Evolutionary conservation across 192 early-diverging fungal genomes (phyloP), one percentile per base, ranked within the genome.

Genomic region (Umbelopsis ramanniana): DNA sequence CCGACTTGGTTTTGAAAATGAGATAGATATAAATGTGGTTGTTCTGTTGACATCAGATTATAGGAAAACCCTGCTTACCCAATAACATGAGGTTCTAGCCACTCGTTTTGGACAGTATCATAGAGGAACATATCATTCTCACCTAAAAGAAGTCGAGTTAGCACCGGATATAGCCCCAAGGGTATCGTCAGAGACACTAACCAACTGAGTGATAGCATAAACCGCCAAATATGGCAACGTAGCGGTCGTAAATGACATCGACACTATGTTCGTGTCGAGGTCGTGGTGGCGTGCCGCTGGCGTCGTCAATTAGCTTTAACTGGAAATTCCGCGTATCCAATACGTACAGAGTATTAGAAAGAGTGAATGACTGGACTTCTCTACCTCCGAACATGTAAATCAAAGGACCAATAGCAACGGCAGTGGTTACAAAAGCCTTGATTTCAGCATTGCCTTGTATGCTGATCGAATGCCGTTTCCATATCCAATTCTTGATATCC

Each of bases 51-150:
- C 47, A 48, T 10, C 6, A 50, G 3, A 40, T 48, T 37, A 52
- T 23, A 46, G 4, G 2, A 6, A 12, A 7, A 15, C 57, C 12
- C 15, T n/a, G 21, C 17, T 67, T 74, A 79, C 77, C 77, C 77
- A 19, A 9, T 67, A 29, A 79, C 66, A 11, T 68, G 47, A n/a
- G 77, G 77, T 26, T 70, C 68, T 47, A 74, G 43, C 77, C 77
- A 79, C 33, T 24, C 57, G 46, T 79, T 79, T n/a, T 52, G 48
- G 3, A 71, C 35, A 45, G 68, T 71, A 47, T 79, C 77, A 68
- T 74, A 79, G 22, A 71, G 54, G 47, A 79, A 79, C 47, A 79
- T 50, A 48, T 79, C 77, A 72, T 79, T 79, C 26, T 79, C 77
- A 37, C 77, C 77, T 79, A n/a, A n/a, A n/a, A n/a, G n/a, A n/a